A percentile compares a stretch with the other conserved stretches of the same genome.
Conservation (phyloP, 768 basidiomycete genomes). For the Trametopsis cervina region DNA sequence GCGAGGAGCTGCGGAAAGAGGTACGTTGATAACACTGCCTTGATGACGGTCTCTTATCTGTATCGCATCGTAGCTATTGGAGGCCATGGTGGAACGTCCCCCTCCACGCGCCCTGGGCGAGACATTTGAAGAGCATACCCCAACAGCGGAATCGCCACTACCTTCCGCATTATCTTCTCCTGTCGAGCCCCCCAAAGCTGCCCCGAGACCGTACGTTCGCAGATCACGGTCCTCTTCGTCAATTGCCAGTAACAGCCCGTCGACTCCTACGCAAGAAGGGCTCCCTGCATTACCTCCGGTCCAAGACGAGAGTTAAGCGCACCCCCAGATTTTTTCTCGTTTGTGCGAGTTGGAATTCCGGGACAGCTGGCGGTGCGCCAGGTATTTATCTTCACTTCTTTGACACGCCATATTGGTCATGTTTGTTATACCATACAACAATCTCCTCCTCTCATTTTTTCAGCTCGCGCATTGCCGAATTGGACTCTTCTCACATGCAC, state of each 20-base stretch:
- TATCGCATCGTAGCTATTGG: constrained; percentile 50
- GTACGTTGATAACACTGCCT: constrained; percentile 29
- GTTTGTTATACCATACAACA: neutral
- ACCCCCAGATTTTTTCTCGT: neutral
- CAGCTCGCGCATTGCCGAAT: neutral
- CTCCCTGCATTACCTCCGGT: neutral
- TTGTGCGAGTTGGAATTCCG: neutral
- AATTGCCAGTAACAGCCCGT: neutral
- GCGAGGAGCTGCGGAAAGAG: constrained; percentile 83
- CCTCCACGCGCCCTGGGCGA: constrained; percentile 68
- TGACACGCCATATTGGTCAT: no score
- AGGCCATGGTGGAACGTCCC: constrained; percentile 81
- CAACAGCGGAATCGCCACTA: neutral
- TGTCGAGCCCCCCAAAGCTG: constrained; percentile 31
- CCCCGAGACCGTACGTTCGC: constrained; percentile 54
- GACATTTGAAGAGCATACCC: constrained; percentile 27
- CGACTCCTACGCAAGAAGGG: neutral
- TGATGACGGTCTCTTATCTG: neutral
- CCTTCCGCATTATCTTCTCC: constrained; percentile 13
- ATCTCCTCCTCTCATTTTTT: neutral
- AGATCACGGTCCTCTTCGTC: constrained; percentile 44
- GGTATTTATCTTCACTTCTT: neutral
- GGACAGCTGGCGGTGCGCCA: neutral
- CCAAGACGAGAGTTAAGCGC: neutral
- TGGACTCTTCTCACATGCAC: neutral